phyloP scores from a whole-genome alignment of 768 basidiomycete species.

The Mycena sanguinolenta region DNA sequence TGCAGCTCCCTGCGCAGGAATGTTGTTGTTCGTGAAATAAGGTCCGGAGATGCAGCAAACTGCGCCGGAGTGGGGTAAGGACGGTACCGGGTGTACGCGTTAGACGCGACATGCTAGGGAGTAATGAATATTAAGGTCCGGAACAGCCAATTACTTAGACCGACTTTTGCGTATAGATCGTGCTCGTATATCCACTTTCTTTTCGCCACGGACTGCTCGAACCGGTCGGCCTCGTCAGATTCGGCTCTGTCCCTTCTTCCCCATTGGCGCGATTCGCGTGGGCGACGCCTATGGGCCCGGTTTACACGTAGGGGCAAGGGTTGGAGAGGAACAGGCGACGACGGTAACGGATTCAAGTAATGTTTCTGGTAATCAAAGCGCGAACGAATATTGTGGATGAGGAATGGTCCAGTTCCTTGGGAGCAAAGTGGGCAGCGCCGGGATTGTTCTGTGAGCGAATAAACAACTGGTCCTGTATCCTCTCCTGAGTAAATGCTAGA shows the following conservation, averaged over 20 bases:
- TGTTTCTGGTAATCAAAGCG: conserved; percentile 87
- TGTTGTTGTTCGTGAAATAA: conserved; percentile 79
- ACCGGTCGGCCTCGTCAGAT: conserved; percentile 72
- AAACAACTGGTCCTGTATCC: background rate
- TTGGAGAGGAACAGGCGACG: conserved; percentile 56
- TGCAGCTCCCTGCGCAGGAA: conserved; percentile 89
- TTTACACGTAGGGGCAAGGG: conserved; percentile 45
- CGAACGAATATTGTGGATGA: conserved; percentile 86
- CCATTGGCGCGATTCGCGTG: conserved; percentile 67
- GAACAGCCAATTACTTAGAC: conserved; percentile 34
- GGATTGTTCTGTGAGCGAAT: conserved; percentile 70
- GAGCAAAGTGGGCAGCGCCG: conserved; percentile 84
- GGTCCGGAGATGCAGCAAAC: conserved; percentile 81
- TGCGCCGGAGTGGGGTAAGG: conserved; percentile 91
- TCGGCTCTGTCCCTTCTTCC: conserved; percentile 65
- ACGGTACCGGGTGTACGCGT: conserved; percentile 86
- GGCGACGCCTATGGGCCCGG: conserved; percentile 50
- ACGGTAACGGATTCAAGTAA: conserved; percentile 75
- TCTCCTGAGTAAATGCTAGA: background rate
- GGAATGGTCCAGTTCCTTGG: conserved; percentile 73
- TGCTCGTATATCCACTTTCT: conserved; percentile 87
- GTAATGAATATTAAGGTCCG: background rate
- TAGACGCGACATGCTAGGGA: conserved; percentile 89
- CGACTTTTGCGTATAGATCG: conserved; percentile 87
- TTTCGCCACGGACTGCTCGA: conserved; percentile 80